Conservation (phyloP, 208 protist genomes). For the Tritrichomonas musculus region DNA sequence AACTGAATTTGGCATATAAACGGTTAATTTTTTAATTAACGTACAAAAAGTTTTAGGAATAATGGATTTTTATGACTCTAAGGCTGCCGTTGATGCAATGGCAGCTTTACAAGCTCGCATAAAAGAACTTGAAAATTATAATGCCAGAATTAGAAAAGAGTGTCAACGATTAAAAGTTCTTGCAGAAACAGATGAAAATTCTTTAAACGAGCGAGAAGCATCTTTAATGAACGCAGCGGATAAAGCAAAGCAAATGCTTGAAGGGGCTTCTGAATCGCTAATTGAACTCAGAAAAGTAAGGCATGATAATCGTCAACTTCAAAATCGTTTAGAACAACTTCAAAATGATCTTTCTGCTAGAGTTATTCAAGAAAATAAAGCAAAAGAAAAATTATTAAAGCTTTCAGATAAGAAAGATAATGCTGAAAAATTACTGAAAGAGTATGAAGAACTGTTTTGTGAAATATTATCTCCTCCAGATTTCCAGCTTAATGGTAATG, state of each 20-base stretch:
- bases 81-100: slow-evolving; percentile 31
- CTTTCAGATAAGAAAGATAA: background rate
- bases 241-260: slow-evolving; percentile 2
- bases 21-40: no score
- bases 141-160: background rate
- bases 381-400: no score
- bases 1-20: no score
- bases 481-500: background rate
- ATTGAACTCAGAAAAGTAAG: background rate
- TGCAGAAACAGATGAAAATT: background rate
- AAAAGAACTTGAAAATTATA: background rate
- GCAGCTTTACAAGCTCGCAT: background rate
- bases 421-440: background rate
- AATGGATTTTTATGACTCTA: slow-evolving; percentile 28
- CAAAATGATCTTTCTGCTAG: background rate
- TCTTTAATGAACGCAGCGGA: background rate
- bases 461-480: background rate
- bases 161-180: background rate
- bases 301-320: background rate
- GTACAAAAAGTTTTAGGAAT: no score
- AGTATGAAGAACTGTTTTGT: background rate
- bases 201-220: background rate
- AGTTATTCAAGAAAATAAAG: background rate
- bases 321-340: background rate
- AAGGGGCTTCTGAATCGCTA: background rate